phyloP scores from a whole-genome alignment of 2,329 filamentous ascomycete species.

The Fusarium tjaetaba region DNA sequence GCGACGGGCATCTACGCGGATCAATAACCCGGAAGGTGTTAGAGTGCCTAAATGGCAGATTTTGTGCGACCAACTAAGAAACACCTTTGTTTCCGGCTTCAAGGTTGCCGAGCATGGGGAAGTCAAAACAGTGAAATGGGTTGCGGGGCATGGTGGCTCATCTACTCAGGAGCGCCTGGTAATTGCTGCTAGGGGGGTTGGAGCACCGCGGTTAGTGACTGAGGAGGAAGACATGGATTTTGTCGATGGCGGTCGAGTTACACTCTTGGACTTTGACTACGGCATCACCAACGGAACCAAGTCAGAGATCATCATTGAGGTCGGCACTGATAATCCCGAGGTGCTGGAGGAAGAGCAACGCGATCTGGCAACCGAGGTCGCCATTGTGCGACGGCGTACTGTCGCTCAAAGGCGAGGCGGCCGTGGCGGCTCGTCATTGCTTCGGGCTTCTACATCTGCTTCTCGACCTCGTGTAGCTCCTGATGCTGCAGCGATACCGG shows the following conservation, averaged over 20 bases:
- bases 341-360: conserved; percentile 77
- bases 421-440: conserved; percentile 53
- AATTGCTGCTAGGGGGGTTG: conserved; percentile 77
- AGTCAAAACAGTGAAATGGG: conserved; percentile 77
- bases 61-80: conserved; percentile 73
- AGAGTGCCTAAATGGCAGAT: conserved; percentile 74
- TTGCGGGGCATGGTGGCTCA: conserved; percentile 63
- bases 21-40: conserved; percentile 44
- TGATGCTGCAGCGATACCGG: conserved; percentile 47
- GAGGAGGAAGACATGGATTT: conserved; percentile 79
- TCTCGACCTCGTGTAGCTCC: conserved; percentile 43
- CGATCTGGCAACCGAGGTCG: conserved; percentile 81
- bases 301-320: conserved; percentile 73
- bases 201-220: conserved; percentile 64
- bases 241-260: conserved; percentile 80
- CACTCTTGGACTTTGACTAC: conserved; percentile 79
- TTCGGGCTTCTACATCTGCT: conserved; percentile 60
- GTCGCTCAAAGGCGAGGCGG: conserved; percentile 69
- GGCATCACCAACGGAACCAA: conserved; percentile 63
- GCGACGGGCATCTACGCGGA: conserved; percentile 46
- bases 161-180: conserved; percentile 68
- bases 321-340: conserved; percentile 76
- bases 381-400: conserved; percentile 79
- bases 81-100: conserved; percentile 74
- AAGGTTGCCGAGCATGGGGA: conserved; percentile 73